Conservation (phyloP, 108 stramenopile species). For the Fragilaria crotonensis region DNA sequence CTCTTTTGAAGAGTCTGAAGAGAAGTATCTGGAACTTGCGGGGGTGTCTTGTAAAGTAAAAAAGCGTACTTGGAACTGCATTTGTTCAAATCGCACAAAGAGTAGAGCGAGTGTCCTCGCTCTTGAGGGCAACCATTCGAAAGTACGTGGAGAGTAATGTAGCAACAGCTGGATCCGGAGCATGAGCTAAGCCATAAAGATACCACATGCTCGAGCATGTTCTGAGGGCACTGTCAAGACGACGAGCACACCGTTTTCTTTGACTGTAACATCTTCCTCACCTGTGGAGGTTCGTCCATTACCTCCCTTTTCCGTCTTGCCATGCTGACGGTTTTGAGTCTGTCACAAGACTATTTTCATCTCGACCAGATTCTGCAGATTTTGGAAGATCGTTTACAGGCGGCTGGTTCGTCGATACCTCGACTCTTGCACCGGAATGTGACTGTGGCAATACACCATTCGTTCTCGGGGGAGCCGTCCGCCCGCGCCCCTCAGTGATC, state of each 20-base stretch:
- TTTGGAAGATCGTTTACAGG: no score
- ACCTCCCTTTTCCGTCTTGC: no score
- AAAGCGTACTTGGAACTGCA: slow-evolving; percentile 53
- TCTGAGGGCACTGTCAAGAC: slow-evolving; percentile 50
- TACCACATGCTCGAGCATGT: slow-evolving; percentile 47
- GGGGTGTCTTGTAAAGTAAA: background rate
- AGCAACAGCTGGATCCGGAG: slow-evolving; percentile 17
- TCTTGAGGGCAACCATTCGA: slow-evolving; percentile 30
- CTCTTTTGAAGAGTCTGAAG: no score
- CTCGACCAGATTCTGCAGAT: no score
- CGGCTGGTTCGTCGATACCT: no score
- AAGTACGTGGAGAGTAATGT: slow-evolving; percentile 37
- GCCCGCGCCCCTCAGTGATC: no score
- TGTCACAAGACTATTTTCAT: no score
- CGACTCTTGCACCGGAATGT: no score
- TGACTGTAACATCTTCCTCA: slow-evolving; percentile 1
- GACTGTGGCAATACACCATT: no score
- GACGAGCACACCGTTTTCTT: slow-evolving; percentile 11
- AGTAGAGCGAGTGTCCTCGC: slow-evolving; percentile 4
- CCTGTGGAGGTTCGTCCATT: no score
- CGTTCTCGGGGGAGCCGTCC: no score
- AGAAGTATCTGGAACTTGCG: background rate
- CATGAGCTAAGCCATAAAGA: slow-evolving; percentile 62
- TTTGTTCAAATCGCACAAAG: slow-evolving; percentile 70
- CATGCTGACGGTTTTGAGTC: no score